Evolutionary conservation across 2,329 filamentous ascomycete genomes (phyloP), one percentile per base, ranked within the genome.

Genomic region (Zymoseptoria crescenta): DNA sequence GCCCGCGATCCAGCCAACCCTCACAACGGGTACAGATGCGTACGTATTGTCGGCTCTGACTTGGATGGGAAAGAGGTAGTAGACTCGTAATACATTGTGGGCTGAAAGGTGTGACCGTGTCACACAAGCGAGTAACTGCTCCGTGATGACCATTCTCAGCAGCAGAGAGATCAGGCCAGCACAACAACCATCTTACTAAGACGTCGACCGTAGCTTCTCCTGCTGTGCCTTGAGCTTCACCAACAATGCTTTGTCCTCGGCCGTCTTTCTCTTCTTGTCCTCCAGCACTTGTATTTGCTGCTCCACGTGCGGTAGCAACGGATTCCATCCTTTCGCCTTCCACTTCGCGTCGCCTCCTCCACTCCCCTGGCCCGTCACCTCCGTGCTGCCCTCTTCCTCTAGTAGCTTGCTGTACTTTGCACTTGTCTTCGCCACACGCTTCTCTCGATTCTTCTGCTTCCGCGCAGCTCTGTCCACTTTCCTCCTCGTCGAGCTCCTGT

Each of bases 1-100:
- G 30, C 84, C 83, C 4, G 79, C 77, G 0, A 76, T 86, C 24
- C 77, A 81, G 68, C 83, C 83, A 7, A 87, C 84, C 0, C 69
- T 87, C 73, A 76, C 62, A 60, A 74, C 73, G 4, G 84, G 80
- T 0, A 72, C 79, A 2, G 73, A 75, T 63, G 72, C 67, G 16
- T 74, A 73, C 66, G 71, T 70, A 21, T 67, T 69, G 41, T 72
- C 64, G 10, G 73, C 73, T 9, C 50, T 74, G 64, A 69, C 70
- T 4, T 74, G 68, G 65, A 63, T 74, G 62, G 62, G 56, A 35
- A 70, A 62, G 59, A 58, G 54, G 52, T 65, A 52, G 51, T 19
- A 10, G 49, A 51, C 35, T 45, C 35, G 16, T 45, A 7, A 4
- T 6, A 45, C 9, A 24, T 45, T 16, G 35, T 45, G 35, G 35